phyloP scores from a whole-genome alignment of 2,329 filamentous ascomycete genomes.

The Trichoderma sp. region DNA sequence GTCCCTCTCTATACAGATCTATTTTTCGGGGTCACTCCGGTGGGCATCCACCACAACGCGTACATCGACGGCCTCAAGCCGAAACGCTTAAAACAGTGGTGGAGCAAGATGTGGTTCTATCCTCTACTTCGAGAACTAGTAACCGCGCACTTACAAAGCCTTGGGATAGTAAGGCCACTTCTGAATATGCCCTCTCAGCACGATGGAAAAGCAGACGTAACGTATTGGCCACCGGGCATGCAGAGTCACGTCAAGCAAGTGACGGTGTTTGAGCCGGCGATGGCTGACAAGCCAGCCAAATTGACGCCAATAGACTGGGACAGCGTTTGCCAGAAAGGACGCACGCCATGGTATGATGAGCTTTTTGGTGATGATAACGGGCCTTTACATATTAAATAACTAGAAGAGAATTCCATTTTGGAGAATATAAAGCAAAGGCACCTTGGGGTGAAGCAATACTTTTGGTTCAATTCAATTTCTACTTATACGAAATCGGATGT shows the following conservation, averaged over 20 bases:
- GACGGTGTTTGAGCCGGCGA: neutral
- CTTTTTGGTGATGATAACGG: slow-evolving; percentile 16
- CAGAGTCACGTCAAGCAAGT: slow-evolving; percentile 3
- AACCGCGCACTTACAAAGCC: neutral
- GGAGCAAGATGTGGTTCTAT: slow-evolving; percentile 14
- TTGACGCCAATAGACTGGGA: slow-evolving; percentile 9
- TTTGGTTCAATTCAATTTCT: neutral
- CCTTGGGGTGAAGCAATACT: neutral
- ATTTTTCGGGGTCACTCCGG: slow-evolving; percentile 4
- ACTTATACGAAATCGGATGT: neutral
- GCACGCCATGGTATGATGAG: slow-evolving; percentile 1
- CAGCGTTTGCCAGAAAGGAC: slow-evolving; percentile 10
- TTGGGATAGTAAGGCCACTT: neutral
- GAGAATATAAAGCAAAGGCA: neutral
- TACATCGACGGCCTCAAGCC: slow-evolving; percentile 21
- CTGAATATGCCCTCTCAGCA: neutral
- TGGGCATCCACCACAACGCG: slow-evolving; percentile 23
- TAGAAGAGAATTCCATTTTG: neutral
- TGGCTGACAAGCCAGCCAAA: neutral
- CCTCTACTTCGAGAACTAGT: slow-evolving; percentile 10
- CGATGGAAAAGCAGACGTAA: neutral
- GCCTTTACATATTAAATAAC: neutral
- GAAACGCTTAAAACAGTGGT: neutral
- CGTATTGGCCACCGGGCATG: slow-evolving; percentile 2
- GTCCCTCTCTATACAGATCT: slow-evolving; percentile 13